Conservation (phyloP, 345 rosid species). For the Rhodamnia rubescens region DNA sequence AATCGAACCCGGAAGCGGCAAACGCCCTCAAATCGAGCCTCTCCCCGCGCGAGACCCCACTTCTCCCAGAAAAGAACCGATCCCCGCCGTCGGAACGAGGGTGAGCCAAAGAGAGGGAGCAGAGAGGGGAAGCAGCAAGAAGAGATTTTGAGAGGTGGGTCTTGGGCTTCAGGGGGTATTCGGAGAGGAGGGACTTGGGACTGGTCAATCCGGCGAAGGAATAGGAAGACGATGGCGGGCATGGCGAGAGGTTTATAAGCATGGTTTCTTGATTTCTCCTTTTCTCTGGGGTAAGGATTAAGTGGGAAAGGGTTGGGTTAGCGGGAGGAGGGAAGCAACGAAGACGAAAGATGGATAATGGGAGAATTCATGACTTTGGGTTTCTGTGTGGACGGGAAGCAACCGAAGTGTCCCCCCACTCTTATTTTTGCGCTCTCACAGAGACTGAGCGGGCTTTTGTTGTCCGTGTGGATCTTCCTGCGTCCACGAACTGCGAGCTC, state of each 20-base stretch:
- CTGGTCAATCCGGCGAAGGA: slow-evolving; percentile 17
- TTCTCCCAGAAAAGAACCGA: slow-evolving; percentile 19
- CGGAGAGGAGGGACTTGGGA: slow-evolving; percentile 26
- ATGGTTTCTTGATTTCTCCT: slow-evolving; percentile 26
- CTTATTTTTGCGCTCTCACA: not conserved
- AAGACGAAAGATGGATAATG: not conserved
- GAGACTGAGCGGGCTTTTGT: not conserved
- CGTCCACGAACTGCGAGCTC: not conserved
- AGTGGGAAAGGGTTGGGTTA: not conserved
- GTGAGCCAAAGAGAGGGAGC: slow-evolving; percentile 16
- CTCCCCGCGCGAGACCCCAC: slow-evolving; percentile 14
- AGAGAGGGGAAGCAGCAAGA: slow-evolving; percentile 12
- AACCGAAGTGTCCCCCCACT: slow-evolving; percentile 11
- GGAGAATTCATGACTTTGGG: slow-evolving; percentile 29
- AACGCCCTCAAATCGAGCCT: slow-evolving; percentile 29
- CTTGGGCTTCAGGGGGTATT: slow-evolving; percentile 31
- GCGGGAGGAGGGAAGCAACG: not conserved
- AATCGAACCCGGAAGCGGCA: slow-evolving; percentile 64
- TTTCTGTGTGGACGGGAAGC: slow-evolving; percentile 49
- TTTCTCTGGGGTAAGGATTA: not conserved
- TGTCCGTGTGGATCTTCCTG: not conserved
- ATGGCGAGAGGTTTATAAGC: slow-evolving; percentile 48
- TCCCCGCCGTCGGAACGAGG: slow-evolving; percentile 17
- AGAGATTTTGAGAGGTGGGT: slow-evolving; percentile 38
- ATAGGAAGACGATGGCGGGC: slow-evolving; percentile 29